These are phyloP conservation scores for Corymbia calophylla DNA, from an alignment of 441 rosid species.

Conservation along the genomic window DNA sequence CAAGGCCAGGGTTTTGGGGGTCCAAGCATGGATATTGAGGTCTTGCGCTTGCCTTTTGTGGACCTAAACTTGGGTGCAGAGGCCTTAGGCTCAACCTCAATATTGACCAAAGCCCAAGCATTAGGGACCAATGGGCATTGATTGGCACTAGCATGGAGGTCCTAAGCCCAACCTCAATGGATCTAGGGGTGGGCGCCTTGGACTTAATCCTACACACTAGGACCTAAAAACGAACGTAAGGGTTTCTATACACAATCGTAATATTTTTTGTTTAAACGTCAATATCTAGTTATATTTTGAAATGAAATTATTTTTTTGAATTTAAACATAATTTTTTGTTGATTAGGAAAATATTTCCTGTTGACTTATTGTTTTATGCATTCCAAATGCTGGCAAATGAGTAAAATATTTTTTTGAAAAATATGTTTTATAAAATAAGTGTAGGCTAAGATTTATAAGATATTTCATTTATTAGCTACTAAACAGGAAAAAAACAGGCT, in stretches of 20 bases:
- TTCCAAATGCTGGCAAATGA: no score
- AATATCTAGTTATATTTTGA: no score
- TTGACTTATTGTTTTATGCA: no score
- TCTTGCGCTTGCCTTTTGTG: background rate
- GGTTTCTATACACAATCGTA: background rate
- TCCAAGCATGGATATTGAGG: background rate
- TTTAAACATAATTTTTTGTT: no score
- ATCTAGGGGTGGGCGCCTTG: no score
- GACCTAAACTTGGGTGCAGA: background rate
- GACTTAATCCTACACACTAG: background rate
- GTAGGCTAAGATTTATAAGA: background rate
- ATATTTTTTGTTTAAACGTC: no score
- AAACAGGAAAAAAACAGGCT: accelerated
- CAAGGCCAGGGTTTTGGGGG: background rate
- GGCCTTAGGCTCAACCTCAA: background rate
- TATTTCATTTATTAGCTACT: background rate
- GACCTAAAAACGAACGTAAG: background rate
- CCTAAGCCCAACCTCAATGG: background rate
- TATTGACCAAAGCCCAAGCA: no score
- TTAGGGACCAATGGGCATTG: no score
- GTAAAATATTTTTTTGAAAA: no score
- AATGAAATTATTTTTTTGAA: background rate
- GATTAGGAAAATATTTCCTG: no score
- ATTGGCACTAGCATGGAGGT: background rate
- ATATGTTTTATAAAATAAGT: no score